Evolutionary conservation across 148 eudicot genomes (phyloP).

Genomic region (Vaccinium myrtillus): DNA sequence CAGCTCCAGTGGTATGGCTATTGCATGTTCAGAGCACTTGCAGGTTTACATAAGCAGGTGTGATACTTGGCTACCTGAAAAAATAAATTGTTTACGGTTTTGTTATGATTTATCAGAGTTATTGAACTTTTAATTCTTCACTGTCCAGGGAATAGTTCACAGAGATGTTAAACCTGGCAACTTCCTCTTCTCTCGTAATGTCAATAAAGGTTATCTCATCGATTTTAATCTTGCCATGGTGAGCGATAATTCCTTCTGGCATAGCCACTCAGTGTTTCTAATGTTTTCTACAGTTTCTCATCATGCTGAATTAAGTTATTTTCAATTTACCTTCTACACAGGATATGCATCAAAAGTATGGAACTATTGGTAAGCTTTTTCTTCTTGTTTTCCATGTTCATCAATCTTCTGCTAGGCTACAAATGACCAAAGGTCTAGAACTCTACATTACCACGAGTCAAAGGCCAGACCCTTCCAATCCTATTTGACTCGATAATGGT

Average conservation of each 20-base stretch:
- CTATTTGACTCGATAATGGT: conserved; percentile 2
- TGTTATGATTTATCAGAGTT: conserved; percentile 7
- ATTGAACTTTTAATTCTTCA: conserved; percentile 9
- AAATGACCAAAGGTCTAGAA: neutral
- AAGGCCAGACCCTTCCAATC: neutral
- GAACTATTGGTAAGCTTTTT: conserved; percentile 44
- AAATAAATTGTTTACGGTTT: conserved; percentile 1
- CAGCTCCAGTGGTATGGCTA: conserved; percentile 89
- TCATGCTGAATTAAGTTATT: neutral
- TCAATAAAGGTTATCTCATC: conserved; percentile 67
- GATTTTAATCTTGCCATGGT: conserved; percentile 98
- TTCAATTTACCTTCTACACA: conserved; percentile 26
- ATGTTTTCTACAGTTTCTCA: neutral
- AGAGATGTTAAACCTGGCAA: conserved; percentile 98
- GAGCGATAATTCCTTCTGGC: conserved; percentile 3
- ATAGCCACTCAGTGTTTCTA: neutral
- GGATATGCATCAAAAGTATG: conserved; percentile 72
- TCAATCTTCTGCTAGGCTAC: conserved; percentile 2
- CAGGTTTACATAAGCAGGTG: conserved; percentile 89
- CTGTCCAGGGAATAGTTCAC: conserved; percentile 76
- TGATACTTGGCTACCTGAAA: conserved; percentile 12
- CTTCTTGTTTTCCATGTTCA: neutral
- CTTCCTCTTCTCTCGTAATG: conserved; percentile 73
- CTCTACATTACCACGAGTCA: neutral
- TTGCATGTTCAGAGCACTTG: conserved; percentile 91